These are phyloP conservation scores for Trichophyton schoenleinii DNA, from an alignment of 2,329 filamentous ascomycete genomes.

Conservation along the genomic window DNA sequence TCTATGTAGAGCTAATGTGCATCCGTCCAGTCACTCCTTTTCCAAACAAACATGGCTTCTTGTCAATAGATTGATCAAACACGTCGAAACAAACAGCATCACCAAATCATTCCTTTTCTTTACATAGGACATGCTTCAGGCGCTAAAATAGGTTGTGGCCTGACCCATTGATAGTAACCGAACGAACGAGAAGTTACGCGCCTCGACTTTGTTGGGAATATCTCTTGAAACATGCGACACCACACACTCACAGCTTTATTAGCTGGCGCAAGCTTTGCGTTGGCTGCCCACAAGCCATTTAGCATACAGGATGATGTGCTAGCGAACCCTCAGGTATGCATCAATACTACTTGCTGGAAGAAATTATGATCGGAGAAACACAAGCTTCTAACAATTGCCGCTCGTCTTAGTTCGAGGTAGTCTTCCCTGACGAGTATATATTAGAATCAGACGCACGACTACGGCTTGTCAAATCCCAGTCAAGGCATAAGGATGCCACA, in stretches of 20 bases:
- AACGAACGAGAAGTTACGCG: background rate
- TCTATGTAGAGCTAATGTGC: background rate
- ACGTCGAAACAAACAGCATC: background rate
- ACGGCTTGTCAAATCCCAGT: conserved; percentile 33
- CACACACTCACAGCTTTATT: conserved; percentile 19
- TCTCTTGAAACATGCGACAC: conserved; percentile 2
- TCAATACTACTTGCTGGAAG: background rate
- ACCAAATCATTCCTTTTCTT: background rate
- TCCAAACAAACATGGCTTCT: background rate
- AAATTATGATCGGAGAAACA: background rate
- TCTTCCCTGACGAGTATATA: conserved; percentile 61
- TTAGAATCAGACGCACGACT: conserved; percentile 56
- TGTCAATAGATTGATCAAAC: background rate
- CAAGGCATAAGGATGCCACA: conserved; percentile 14
- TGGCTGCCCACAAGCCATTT: conserved; percentile 51
- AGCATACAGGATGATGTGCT: conserved; percentile 81
- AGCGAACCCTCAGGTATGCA: conserved; percentile 65
- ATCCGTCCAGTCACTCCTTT: background rate
- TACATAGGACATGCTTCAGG: background rate
- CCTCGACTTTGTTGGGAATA: background rate
- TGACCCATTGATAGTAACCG: background rate
- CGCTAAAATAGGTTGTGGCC: background rate
- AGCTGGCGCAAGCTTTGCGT: conserved; percentile 21
- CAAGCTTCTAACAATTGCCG: background rate
- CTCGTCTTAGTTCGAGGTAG: conserved; percentile 57